Evolutionary conservation across 305 asterid genomes (phyloP).

Genomic region (Fraxinus angustifolia): DNA sequence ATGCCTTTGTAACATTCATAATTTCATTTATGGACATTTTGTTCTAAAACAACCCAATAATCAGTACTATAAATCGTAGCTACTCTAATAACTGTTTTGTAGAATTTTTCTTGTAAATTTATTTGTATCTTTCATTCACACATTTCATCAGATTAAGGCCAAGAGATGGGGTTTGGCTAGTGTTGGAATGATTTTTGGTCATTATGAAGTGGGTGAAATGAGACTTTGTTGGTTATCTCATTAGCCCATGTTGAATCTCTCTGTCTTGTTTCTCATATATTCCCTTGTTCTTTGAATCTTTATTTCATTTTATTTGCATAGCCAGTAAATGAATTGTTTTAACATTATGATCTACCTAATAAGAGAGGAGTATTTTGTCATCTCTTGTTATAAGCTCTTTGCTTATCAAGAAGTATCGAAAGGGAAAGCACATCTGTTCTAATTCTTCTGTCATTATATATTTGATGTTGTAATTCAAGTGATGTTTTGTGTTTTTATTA

Average conservation of each 20-base stretch:
- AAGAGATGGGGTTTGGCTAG: neutral
- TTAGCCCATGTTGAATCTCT: neutral
- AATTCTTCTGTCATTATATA: neutral
- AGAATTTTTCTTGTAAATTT: neutral
- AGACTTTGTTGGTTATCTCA: neutral
- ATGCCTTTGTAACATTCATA: neutral
- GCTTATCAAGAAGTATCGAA: neutral
- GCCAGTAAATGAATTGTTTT: neutral
- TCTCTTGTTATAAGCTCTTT: constrained; percentile 2
- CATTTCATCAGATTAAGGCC: neutral
- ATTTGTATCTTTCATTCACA: neutral
- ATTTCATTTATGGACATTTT: neutral
- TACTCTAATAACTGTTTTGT: neutral
- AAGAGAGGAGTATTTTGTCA: constrained; percentile 2
- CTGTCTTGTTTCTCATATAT: neutral
- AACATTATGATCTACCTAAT: neutral
- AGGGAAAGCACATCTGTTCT: neutral
- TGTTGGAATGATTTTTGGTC: neutral
- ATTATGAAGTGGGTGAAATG: neutral
- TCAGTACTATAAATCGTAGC: neutral
- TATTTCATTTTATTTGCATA: neutral
- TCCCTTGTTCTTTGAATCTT: neutral
- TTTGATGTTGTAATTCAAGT: neutral
- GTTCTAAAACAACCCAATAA: neutral
- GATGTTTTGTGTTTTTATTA: neutral